Evolutionary conservation across 345 rosid genomes (phyloP), one percentile per base, ranked within the genome.

Genomic region (Aquilaria sinensis): DNA sequence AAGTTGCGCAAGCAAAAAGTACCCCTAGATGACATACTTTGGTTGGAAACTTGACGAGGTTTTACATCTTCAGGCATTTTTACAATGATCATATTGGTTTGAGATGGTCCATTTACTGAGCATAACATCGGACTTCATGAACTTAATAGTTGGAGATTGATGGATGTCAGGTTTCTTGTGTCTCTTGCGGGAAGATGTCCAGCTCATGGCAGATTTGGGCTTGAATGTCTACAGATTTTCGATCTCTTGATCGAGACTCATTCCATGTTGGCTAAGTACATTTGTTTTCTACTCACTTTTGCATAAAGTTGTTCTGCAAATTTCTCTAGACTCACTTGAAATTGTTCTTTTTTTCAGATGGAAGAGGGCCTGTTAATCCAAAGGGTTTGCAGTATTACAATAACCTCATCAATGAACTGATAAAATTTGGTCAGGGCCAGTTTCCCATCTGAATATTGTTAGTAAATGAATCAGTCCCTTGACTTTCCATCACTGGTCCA

Each of bases 231-330:
- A 83, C 58, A 81, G 85, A 70, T 87, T 85, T 72, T 89, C 91
- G 62, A 87, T 87, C 64, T 87, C 96, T 13, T 87, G 88, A 91
- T 80, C 94, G 23, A 85, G 94, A 64, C 91, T 89, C 53, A 80
- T 87, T 53, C 96, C 88, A 29, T 63, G 96, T 86, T 81, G 9
- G 66, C 14, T 4, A 31, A 1, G n/a, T 46, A 46, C 47, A 14
- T 64, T 1, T 9, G 12, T 4, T 37, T 37, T 8, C 43, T 37
- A 37, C 9, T 58, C 30, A 53, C 48, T 14, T 37, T 58, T 45
- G 47, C 31, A 30, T 7, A 45, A 51, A 4, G 37, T 9, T 13
- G 50, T 48, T 31, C 1, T 41, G 55, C 45, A 11, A 49, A 46
- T 30, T 58, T 10, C 31, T 9, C 30, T 47, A 51, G 10, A 46